Conservation (phyloP, 148 eudicot species). For the Polygonum maritimum region DNA sequence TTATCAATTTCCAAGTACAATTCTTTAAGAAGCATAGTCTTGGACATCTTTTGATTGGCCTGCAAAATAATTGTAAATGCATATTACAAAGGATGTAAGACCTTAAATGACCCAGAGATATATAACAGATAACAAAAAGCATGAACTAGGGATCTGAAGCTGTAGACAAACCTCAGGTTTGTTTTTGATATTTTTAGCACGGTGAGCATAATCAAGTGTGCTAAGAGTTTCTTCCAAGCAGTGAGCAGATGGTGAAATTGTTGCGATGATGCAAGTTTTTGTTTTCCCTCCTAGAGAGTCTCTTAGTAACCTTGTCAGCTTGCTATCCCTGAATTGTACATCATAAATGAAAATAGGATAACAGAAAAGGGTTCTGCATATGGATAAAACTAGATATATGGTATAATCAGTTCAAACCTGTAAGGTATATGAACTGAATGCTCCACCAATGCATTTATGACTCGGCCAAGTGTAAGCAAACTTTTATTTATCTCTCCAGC, state of each 20-base stretch:
- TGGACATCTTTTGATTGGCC: slow-evolving; percentile 79
- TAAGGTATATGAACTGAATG: slow-evolving; percentile 80
- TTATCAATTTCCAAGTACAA: slow-evolving; percentile 65
- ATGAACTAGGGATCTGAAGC: not conserved
- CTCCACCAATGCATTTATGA: slow-evolving; percentile 71
- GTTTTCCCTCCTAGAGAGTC: slow-evolving; percentile 91
- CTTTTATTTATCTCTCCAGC: slow-evolving; percentile 94
- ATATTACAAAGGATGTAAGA: not conserved
- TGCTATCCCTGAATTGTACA: slow-evolving; percentile 60
- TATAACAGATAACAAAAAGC: not conserved
- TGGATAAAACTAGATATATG: not conserved
- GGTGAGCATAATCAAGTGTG: slow-evolving; percentile 81
- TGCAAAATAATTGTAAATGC: slow-evolving; percentile 14
- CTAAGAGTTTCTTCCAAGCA: slow-evolving; percentile 86
- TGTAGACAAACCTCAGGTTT: slow-evolving; percentile 60
- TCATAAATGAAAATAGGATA: not conserved
- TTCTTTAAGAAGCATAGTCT: slow-evolving; percentile 71
- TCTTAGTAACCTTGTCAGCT: slow-evolving; percentile 75
- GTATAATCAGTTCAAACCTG: slow-evolving; percentile 34
- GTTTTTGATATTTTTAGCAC: slow-evolving; percentile 85
- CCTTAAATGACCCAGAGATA: not conserved
- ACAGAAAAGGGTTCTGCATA: not conserved
- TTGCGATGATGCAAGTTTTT: slow-evolving; percentile 87
- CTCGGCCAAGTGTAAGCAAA: slow-evolving; percentile 77
- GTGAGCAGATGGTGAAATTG: slow-evolving; percentile 63